Base-by-base conservation (phyloP, 1,284 basidiomycete genomes). In the Marasmius fiardii region DNA sequence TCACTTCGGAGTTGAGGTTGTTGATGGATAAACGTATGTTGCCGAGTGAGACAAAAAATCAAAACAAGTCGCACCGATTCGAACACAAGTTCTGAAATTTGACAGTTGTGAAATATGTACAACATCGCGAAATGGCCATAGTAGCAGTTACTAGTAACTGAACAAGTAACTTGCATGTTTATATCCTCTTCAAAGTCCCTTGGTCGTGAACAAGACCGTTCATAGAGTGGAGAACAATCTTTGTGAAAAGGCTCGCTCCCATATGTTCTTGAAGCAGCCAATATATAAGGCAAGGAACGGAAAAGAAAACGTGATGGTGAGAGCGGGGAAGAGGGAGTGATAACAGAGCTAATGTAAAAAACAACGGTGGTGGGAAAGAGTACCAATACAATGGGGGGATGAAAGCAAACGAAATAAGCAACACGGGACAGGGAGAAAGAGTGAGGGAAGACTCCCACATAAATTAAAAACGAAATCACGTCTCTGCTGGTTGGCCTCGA, bases 401-500 rank as follows among this genome's bases (percentile, higher is more conserved):
- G 4, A 7, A 41, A 41, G 7, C 20, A 41, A 41, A 39, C 18
- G 4, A 14, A 39, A 41, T 31, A 4, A 4, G 28, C 10, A 31
- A 31, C 28, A 31, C n/a, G n/a, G n/a, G 28, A 31, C 5, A 31
- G 28, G 5, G 10, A 31, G 28, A 10, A 31, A 31, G 28, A 10
- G 28, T 31, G 10, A 10, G 28, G 10, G 10, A 31, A 31, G 28
- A n/a, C n/a, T n/a, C 28, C 4, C 10, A 31, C 10, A 4, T 31
- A 4, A 31, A 31, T 4, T 31, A 31, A 31, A 31, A 4, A 31
- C 10, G n/a, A 7, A 7, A 18, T 45, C 24, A 49, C n/a, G n/a
- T n/a, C 31, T 18, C 24, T 49, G 24, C 47, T 49, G 26, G 45
- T 43, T 31, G 41, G n/a, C 43, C 51, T 33, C 43, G 57, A 48